Conservation (phyloP, 2,329 filamentous ascomycete genomes). For the Alternaria alternata region DNA sequence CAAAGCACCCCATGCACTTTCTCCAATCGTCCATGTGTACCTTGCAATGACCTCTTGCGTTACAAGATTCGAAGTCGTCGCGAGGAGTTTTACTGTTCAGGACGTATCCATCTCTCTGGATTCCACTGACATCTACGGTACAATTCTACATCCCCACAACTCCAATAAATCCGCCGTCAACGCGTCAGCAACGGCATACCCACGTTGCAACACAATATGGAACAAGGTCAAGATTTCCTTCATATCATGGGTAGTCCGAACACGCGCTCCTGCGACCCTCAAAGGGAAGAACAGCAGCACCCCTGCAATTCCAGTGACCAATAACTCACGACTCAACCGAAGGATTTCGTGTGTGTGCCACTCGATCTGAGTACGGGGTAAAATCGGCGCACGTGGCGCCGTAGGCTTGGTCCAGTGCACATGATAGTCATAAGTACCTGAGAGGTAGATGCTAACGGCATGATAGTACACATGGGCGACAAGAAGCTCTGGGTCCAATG, state of each 20-base stretch:
- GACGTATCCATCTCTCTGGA: background rate
- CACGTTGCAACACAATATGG: constrained; percentile 16
- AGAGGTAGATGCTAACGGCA: constrained; percentile 40
- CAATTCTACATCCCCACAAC: constrained; percentile 18
- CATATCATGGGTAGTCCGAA: constrained; percentile 12
- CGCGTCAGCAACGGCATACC: constrained; percentile 30
- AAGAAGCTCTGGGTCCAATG: constrained; percentile 22
- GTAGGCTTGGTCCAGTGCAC: constrained; percentile 21
- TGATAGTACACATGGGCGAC: constrained; percentile 32
- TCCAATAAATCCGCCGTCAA: constrained; percentile 23
- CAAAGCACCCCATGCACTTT: background rate
- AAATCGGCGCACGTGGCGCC: constrained; percentile 22
- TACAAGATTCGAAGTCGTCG: background rate
- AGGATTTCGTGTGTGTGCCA: constrained; percentile 33
- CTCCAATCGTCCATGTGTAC: no score
- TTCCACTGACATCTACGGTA: background rate
- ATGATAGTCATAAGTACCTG: constrained; percentile 40
- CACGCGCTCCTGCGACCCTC: constrained; percentile 38
- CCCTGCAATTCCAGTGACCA: constrained; percentile 29
- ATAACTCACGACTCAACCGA: constrained; percentile 20
- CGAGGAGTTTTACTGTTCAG: background rate
- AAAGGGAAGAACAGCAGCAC: constrained; percentile 38
- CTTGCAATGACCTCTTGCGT: background rate
- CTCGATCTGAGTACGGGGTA: constrained; percentile 20
- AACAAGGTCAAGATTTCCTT: constrained; percentile 23